phyloP scores from a whole-genome alignment of 768 basidiomycete genomes.

The Pilatotrama ljubarskyi region DNA sequence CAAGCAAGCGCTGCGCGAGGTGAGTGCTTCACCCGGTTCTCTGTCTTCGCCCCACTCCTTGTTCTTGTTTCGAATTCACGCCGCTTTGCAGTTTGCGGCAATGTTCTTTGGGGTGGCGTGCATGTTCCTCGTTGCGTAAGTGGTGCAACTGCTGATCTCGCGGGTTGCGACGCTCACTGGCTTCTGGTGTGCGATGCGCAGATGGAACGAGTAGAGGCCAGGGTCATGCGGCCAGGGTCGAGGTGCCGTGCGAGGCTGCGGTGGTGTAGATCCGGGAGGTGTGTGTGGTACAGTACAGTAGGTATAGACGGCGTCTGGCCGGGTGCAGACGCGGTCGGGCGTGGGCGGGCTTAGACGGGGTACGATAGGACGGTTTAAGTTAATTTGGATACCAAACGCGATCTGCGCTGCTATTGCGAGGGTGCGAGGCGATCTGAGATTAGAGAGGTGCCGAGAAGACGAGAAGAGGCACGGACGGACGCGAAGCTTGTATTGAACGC shows the following conservation, averaged over 20 bases:
- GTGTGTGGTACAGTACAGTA: background rate
- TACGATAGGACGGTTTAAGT: slow-evolving; percentile 3
- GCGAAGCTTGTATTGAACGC: slow-evolving; percentile 6
- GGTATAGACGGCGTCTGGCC: background rate
- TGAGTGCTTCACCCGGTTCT: slow-evolving; percentile 34
- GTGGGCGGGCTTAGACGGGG: slow-evolving; percentile 3
- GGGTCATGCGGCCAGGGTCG: slow-evolving; percentile 17
- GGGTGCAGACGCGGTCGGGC: background rate
- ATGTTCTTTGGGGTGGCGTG: slow-evolving; percentile 90
- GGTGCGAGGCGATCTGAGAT: slow-evolving; percentile 6
- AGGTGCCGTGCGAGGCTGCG: slow-evolving; percentile 8
- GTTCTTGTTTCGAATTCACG: slow-evolving; percentile 7
- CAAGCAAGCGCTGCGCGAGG: slow-evolving; percentile 90
- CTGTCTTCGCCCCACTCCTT: background rate
- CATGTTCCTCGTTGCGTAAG: slow-evolving; percentile 93
- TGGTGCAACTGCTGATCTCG: slow-evolving; percentile 26
- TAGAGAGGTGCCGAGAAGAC: slow-evolving; percentile 8
- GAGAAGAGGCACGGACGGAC: slow-evolving; percentile 7
- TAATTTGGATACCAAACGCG: slow-evolving; percentile 3
- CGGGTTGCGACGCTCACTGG: slow-evolving; percentile 15
- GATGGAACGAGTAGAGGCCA: slow-evolving; percentile 71
- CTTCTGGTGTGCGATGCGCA: slow-evolving; percentile 32
- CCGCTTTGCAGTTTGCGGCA: slow-evolving; percentile 67
- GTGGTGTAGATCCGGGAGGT: background rate
- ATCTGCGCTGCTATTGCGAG: slow-evolving; percentile 10